Evolutionary conservation across 1,139 yeast species (phyloP).

Genomic region (Hyphopichia khmerensis): DNA sequence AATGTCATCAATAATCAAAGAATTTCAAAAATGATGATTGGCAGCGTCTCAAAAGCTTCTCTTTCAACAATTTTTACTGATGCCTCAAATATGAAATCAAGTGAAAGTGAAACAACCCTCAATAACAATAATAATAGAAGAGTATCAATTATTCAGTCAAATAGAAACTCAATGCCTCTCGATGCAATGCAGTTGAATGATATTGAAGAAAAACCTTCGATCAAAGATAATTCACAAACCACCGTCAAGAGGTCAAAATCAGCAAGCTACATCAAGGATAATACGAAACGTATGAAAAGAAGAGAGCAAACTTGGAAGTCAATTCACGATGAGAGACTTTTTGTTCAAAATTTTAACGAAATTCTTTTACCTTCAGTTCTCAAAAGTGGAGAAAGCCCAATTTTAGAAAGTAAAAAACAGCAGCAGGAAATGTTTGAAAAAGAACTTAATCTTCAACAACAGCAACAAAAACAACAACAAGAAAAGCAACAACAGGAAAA

Average conservation of each 20-base stretch:
- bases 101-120: background rate
- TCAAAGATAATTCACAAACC: background rate
- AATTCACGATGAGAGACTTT: slow-evolving; percentile 31
- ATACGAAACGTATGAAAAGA: slow-evolving; percentile 10
- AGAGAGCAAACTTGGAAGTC: slow-evolving; percentile 28
- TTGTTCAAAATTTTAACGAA: slow-evolving; percentile 32
- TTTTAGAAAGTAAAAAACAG: slow-evolving; percentile 25
- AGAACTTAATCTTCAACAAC: slow-evolving; percentile 3
- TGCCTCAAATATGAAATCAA: slow-evolving; percentile 3
- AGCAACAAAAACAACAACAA: background rate
- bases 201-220: background rate
- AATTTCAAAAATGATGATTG: background rate
- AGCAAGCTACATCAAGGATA: slow-evolving; percentile 17
- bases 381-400: slow-evolving; percentile 33
- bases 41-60: slow-evolving; percentile 6
- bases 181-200: too few relatives aligned
- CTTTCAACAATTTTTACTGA: slow-evolving; percentile 8
- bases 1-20: background rate
- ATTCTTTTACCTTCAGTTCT: slow-evolving; percentile 37
- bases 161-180: slow-evolving; percentile 2
- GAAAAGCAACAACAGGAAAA: background rate
- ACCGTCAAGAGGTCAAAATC: slow-evolving; percentile 26
- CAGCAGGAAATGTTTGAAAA: slow-evolving; percentile 13
- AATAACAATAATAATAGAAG: slow-evolving; percentile 7
- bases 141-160: slow-evolving; percentile 10